Evolutionary conservation across 306 rosid genomes (phyloP).

Genomic region (Cyclanthera cordifolia): DNA sequence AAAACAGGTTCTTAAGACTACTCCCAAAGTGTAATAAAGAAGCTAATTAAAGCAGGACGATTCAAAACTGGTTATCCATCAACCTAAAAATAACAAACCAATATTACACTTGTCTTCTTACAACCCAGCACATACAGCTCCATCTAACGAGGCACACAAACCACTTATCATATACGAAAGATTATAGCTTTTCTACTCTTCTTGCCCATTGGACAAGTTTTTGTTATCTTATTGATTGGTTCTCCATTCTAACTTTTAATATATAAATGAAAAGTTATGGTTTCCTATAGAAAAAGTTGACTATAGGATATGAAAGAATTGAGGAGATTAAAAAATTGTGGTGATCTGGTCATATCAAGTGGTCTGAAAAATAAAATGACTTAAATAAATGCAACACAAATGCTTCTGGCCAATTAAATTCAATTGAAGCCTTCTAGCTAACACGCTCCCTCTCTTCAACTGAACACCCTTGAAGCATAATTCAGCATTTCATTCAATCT

Average conservation of each 20-base stretch:
- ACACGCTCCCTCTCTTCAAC: neutral
- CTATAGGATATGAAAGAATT: neutral
- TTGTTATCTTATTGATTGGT: no score
- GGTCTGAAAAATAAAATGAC: neutral
- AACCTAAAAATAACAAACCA: neutral
- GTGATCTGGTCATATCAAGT: no score
- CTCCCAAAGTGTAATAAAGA: neutral
- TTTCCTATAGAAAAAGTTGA: no score
- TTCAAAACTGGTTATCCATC: neutral
- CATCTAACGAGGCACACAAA: neutral
- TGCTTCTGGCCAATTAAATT: neutral
- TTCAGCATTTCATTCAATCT: neutral
- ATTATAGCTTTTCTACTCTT: no score
- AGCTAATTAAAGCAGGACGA: neutral
- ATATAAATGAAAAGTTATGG: no score
- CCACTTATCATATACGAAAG: neutral
- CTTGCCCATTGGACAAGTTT: no score
- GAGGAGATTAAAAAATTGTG: no score
- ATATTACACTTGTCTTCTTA: neutral
- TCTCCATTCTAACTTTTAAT: no score
- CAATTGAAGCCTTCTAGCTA: neutral
- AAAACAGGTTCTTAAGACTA: neutral
- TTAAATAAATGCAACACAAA: neutral
- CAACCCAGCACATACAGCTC: neutral
- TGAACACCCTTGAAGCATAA: neutral